Conservation (phyloP, 345 rosid species). For the Eucalyptus sp. region DNA sequence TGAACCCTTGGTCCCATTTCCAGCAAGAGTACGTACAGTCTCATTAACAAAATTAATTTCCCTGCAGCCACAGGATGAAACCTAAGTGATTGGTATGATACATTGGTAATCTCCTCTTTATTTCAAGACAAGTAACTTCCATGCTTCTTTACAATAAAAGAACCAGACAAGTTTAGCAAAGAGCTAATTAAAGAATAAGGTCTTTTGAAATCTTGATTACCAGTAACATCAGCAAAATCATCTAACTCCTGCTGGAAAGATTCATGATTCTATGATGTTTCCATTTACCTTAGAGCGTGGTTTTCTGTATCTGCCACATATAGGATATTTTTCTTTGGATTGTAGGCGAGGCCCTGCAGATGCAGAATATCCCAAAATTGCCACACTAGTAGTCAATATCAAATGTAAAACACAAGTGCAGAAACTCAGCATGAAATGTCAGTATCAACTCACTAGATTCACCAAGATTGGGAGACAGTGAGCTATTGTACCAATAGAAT, state of each 20-base stretch:
- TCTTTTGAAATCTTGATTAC: not conserved
- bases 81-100: not conserved
- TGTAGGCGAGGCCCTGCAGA: slow-evolving; percentile 83
- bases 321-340: slow-evolving; percentile 73
- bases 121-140: not conserved
- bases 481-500: not conserved
- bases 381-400: not conserved
- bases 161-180: not conserved
- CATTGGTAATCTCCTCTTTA: not conserved
- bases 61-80: slow-evolving; percentile 16
- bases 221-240: not conserved
- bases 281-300: slow-evolving; percentile 80
- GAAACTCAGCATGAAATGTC: not conserved
- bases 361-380: not conserved
- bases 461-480: not conserved
- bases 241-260: not conserved
- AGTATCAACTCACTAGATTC: not conserved
- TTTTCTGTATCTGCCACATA: slow-evolving; percentile 95
- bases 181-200: not conserved
- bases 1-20: slow-evolving; percentile 92
- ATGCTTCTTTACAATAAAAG: not conserved
- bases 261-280: not conserved
- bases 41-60: slow-evolving; percentile 87
- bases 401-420: not conserved
- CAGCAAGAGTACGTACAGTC: slow-evolving; percentile 71